Base-by-base conservation (phyloP, 1,284 basidiomycete genomes). In the Puccinia horiana region DNA sequence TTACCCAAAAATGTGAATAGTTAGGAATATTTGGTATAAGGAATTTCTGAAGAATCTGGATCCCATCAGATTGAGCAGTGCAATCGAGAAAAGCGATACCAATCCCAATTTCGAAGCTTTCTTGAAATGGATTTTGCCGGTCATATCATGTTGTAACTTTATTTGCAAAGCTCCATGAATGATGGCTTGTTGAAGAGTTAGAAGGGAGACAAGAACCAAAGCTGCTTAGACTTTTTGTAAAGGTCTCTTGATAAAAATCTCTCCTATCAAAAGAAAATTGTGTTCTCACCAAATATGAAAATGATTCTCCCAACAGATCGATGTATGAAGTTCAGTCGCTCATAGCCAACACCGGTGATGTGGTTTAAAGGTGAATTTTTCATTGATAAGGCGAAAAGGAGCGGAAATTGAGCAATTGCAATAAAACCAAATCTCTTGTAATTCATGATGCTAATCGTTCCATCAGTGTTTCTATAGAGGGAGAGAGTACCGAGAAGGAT, bases 301-400 rank as follows among this genome's bases (percentile, higher is more conserved):
- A 81, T 63, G 40, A 81, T 70, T 65, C 79, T 40, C 26, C 70
- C 79, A 26, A 70, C 37, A 63, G 73, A 49, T 32, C 69, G 52
- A 65, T 81, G 69, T 32, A 81, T 32, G 37, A 81, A 81, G 47
- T 81, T 81, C 0, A 81, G 56, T 52, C 73, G 72, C 44, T 81
- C 69, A 37, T 81, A 81, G 20, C 79, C 79, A 49, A 73, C 42
- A 56, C 79, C 79, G 42, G 56, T 54, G 16, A 81, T 35, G 20
- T 65, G 44, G 23, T 47, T 70, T 16, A 81, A 52, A n/a, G 79
- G 79, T 12, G 44, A 61, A 65, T 81, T 81, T 29, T 81, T 81
- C 70, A 81, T 81, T 12, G 49, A 42, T n/a, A 81, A 52, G 0
- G 23, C 54, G 56, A 81, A 74, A n/a, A 63, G 47, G 12, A 81